Base-by-base conservation (phyloP, 345 rosid species). In the Ricinus communis region DNA sequence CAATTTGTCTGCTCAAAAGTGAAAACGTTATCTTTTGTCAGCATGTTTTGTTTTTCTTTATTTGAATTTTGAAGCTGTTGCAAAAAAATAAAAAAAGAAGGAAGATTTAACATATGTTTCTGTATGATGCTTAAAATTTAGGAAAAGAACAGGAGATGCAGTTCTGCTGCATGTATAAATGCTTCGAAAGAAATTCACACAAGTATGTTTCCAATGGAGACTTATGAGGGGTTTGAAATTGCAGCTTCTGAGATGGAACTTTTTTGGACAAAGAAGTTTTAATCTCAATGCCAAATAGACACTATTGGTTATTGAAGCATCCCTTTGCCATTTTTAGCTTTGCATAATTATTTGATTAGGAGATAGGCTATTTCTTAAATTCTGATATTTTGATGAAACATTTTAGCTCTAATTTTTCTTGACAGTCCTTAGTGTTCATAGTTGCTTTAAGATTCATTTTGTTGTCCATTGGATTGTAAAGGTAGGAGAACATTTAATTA, bases 361-460 rank as follows among this genome's bases (percentile, higher is more conserved):
- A n/a, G 38, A 64, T 50, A n/a, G n/a, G n/a, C n/a, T n/a, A n/a
- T n/a, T n/a, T n/a, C 46, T 19, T 33, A 18, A 16, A 45, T 25
- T 64, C 1, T 11, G 24, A 6, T 50, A 16, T 19, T 36, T 5
- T 36, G 46, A 5, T 7, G 27, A 63, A 25, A 30, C 24, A 24
- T n/a, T 24, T 63, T 45, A 1, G 11, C 46, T 45, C 2, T 38
- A 10, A 41, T 46, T 13, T 14, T n/a, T n/a, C 30, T 62, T 62
- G 49, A 22, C 30, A 21, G 21, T 40, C 27, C 9, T 38, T 13
- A 30, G 24, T 1, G 1, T 43, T 13, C 24, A 43, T 43, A 47
- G 41, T 41, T 8, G 53, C 72, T 41, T 30, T 55, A 43, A 25
- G 53, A 27, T 68, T 69, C 16, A 38, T 60, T 24, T 46, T 24